Conservation (phyloP, 1,139 yeast species). For the Candida glucosophila region DNA sequence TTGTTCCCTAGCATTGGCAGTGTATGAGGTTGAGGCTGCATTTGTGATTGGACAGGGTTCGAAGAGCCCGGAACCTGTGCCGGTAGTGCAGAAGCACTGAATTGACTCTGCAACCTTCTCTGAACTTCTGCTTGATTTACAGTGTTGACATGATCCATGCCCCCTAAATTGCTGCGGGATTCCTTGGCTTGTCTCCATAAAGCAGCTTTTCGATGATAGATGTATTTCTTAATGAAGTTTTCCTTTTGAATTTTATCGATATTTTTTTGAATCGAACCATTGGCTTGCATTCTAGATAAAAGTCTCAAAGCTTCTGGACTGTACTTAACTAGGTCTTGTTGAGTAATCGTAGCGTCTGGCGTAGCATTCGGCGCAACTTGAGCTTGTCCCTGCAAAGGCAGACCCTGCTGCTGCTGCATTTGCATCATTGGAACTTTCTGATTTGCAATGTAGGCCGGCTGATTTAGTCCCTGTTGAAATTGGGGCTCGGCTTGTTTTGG, state of each 20-base stretch:
- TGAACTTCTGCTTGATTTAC: slow-evolving; percentile 7
- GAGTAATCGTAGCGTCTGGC: slow-evolving; percentile 32
- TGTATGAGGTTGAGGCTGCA: slow-evolving; percentile 9
- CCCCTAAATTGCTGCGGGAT: slow-evolving; percentile 7
- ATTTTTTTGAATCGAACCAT: slow-evolving; percentile 25
- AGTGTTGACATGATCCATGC: slow-evolving; percentile 1
- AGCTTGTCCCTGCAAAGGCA: slow-evolving; percentile 5
- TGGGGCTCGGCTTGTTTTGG: slow-evolving; percentile 9
- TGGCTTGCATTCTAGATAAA: slow-evolving; percentile 29
- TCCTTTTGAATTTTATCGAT: slow-evolving; percentile 31
- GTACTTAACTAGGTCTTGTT: slow-evolving; percentile 34
- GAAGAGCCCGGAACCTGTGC: slow-evolving; percentile 4
- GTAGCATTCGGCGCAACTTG: slow-evolving; percentile 14
- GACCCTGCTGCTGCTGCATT: slow-evolving; percentile 6
- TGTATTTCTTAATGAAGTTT: slow-evolving; percentile 31
- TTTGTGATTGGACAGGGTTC: slow-evolving; percentile 6
- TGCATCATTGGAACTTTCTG: slow-evolving; percentile 10
- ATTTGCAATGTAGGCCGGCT: slow-evolving; percentile 10
- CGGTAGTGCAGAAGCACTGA: slow-evolving; percentile 4
- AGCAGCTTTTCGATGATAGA: slow-evolving; percentile 32
- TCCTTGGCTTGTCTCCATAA: slow-evolving; percentile 29
- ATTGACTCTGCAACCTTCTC: slow-evolving; percentile 8
- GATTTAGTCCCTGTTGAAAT: slow-evolving; percentile 10
- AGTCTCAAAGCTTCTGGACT: slow-evolving; percentile 34
- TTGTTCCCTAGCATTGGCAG: slow-evolving; percentile 17